phyloP scores from a whole-genome alignment of 2,329 filamentous ascomycete species.

The Metarhizium humberi region DNA sequence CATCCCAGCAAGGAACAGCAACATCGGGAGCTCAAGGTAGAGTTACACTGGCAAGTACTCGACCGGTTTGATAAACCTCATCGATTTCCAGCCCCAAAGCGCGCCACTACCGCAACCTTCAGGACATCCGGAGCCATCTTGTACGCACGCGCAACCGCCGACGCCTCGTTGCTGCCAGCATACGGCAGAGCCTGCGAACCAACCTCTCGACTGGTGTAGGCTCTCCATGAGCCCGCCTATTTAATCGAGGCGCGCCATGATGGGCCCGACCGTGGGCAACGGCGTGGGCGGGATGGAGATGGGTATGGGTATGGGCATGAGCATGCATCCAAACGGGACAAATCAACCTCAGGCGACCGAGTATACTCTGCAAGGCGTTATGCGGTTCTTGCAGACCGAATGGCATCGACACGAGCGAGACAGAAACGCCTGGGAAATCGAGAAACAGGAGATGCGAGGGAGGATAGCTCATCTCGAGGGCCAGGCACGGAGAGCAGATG shows the following conservation, averaged over 20 bases:
- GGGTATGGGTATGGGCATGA: conserved; percentile 31
- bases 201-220: conserved; percentile 13
- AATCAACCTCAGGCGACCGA: conserved; percentile 51
- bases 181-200: conserved; percentile 10
- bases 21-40: conserved; percentile 11
- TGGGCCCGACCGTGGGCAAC: conserved; percentile 35
- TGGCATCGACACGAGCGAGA: conserved; percentile 98
- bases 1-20: conserved; percentile 6
- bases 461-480: conserved; percentile 93
- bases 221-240: conserved; percentile 28
- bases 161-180: not conserved
- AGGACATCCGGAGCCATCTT: not conserved
- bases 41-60: not conserved
- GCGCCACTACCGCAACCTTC: not conserved
- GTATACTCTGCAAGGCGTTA: conserved; percentile 67
- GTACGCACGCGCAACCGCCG: not conserved
- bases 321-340: conserved; percentile 34
- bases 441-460: conserved; percentile 97
- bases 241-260: conserved; percentile 27
- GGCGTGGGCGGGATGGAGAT: conserved; percentile 37
- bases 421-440: conserved; percentile 97
- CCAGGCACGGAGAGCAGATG: conserved; percentile 75
- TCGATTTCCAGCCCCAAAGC: not conserved
- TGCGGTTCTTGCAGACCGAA: conserved; percentile 98
- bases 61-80: conserved; percentile 2